Conservation (phyloP, 768 basidiomycete species). For the Vararia minispora region DNA sequence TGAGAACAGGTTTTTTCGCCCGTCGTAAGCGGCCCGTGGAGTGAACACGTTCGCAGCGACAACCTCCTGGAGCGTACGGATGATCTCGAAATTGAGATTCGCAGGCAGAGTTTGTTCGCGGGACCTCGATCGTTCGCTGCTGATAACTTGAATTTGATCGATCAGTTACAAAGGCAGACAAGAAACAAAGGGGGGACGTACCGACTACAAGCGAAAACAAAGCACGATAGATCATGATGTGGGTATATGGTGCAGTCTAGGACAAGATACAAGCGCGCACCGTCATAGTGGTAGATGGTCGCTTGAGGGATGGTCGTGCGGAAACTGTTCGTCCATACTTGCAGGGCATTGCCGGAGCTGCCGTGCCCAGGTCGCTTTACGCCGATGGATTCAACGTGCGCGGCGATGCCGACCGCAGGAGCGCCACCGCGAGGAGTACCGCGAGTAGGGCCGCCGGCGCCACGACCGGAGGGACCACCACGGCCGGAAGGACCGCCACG, state of each 20-base stretch:
- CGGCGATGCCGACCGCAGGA: conserved; percentile 16
- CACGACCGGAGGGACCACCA: conserved; percentile 11
- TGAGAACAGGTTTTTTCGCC: conserved; percentile 68
- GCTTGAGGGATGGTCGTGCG: conserved; percentile 44
- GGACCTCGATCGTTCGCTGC: too few species aligned
- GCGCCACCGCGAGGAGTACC: conserved; percentile 21
- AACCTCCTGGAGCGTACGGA: conserved; percentile 46
- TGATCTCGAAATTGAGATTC: conserved; percentile 58
- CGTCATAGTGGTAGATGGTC: conserved; percentile 71
- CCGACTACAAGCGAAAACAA: conserved; percentile 25
- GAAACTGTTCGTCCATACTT: conserved; percentile 52
- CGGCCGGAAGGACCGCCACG: conserved; percentile 13
- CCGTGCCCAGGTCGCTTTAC: conserved; percentile 62
- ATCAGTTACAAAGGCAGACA: too few species aligned
- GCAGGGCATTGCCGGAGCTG: conserved; percentile 34
- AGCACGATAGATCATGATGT: too few species aligned
- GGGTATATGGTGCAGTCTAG: background rate
- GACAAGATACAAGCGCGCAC: conserved; percentile 28
- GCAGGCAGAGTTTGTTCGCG: conserved; percentile 60
- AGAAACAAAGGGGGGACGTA: conserved; percentile 21
- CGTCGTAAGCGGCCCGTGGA: conserved; percentile 67
- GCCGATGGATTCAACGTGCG: conserved; percentile 43
- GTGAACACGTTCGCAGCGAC: conserved; percentile 58
- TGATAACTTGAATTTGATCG: too few species aligned
- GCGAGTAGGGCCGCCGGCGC: conserved; percentile 11